Conservation (phyloP, 768 basidiomycete genomes). For the Phlebiopsis flavidoalba region DNA sequence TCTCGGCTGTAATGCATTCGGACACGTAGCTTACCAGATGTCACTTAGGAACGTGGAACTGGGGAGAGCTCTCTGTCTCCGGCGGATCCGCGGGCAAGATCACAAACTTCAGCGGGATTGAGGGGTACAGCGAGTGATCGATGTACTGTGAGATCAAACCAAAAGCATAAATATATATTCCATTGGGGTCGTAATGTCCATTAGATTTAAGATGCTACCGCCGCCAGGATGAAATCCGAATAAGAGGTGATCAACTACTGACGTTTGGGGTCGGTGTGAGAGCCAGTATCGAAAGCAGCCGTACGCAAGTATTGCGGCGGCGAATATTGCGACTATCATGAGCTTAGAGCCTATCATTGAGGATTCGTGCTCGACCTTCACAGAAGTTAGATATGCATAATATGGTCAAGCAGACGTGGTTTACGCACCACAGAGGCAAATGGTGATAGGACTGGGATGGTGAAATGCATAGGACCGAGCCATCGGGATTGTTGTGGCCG, state of each 20-base stretch:
- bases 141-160: too few species aligned
- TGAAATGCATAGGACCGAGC: slow-evolving; percentile 46
- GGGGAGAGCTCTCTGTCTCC: slow-evolving; percentile 37
- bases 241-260: neutral
- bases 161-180: too few species aligned
- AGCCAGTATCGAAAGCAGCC: slow-evolving; percentile 40
- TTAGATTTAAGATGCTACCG: too few species aligned
- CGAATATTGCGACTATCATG: slow-evolving; percentile 35
- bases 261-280: neutral
- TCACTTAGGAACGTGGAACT: slow-evolving; percentile 44
- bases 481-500: neutral
- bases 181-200: too few species aligned
- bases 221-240: too few species aligned
- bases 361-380: slow-evolving; percentile 70
- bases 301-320: slow-evolving; percentile 38
- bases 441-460: slow-evolving; percentile 73
- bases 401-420: neutral
- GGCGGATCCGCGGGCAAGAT: slow-evolving; percentile 40
- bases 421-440: slow-evolving; percentile 68
- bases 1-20: neutral
- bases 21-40: neutral
- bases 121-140: slow-evolving; percentile 17
- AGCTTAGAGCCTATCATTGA: slow-evolving; percentile 52
- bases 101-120: slow-evolving; percentile 21
- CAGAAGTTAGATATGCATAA: neutral